Percentiles rank a stretch among this genome's conserved stretches.
phyloP scores from a whole-genome alignment of 495 filamentous ascomycete genomes.

The Aspergillus ellipticus region DNA sequence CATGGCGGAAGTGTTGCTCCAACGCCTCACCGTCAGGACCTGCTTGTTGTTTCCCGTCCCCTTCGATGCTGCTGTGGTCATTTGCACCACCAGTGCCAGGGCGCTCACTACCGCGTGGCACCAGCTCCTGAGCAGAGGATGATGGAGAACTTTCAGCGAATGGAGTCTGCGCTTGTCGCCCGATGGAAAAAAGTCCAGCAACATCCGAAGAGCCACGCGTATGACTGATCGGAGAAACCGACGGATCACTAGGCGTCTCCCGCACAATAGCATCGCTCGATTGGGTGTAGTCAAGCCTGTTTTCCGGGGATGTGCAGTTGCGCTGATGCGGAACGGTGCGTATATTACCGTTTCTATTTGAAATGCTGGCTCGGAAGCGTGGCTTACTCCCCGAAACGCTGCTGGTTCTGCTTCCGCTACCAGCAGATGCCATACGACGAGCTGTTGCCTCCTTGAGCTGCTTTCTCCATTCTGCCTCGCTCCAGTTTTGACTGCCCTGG shows the following conservation, averaged over 20 bases:
- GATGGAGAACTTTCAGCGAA: slow-evolving; percentile 29
- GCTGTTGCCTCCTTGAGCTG: slow-evolving; percentile 86
- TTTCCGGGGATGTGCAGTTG: slow-evolving; percentile 50
- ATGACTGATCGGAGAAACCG: slow-evolving; percentile 43
- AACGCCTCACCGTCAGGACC: slow-evolving; percentile 20
- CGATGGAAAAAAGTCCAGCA: slow-evolving; percentile 25
- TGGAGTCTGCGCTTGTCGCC: slow-evolving; percentile 21
- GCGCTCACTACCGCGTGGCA: slow-evolving; percentile 21
- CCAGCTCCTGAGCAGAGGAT: slow-evolving; percentile 42
- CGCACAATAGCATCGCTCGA: slow-evolving; percentile 37
- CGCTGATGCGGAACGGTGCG: slow-evolving; percentile 35
- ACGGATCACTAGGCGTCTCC: slow-evolving; percentile 26
- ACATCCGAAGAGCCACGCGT: slow-evolving; percentile 55
- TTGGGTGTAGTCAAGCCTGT: slow-evolving; percentile 35
- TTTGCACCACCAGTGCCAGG: slow-evolving; percentile 23
- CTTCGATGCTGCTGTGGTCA: slow-evolving; percentile 57
- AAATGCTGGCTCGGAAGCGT: slow-evolving; percentile 65
- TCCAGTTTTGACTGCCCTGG: slow-evolving; percentile 74
- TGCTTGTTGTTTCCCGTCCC: slow-evolving; percentile 42
- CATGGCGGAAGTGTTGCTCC: slow-evolving; percentile 48
- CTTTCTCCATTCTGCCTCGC: slow-evolving; percentile 83
- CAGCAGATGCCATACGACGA: slow-evolving; percentile 62
- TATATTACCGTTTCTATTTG: slow-evolving; percentile 39
- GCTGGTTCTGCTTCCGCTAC: slow-evolving; percentile 47
- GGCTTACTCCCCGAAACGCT: slow-evolving; percentile 59